Percentiles rank a stretch among this genome's conserved stretches.
Evolutionary conservation across 352 stramenopile species (phyloP).

Genomic region (Globisporangium ultimum): DNA sequence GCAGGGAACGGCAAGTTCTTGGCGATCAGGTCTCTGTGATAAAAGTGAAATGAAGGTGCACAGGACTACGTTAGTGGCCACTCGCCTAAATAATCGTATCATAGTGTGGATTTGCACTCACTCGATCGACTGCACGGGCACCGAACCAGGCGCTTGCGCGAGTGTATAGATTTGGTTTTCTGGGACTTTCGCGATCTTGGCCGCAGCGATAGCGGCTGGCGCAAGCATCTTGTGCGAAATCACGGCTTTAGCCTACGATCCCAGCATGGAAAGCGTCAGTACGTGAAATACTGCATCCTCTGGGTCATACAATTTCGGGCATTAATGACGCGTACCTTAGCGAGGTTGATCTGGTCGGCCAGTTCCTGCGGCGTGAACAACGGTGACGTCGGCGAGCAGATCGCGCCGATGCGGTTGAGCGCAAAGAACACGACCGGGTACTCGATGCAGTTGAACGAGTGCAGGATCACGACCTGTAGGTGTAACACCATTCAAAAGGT

Average conservation of each 20-base stretch:
- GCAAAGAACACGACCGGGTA: conserved; percentile 43
- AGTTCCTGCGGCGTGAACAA: conserved; percentile 37
- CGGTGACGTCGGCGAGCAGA: conserved; percentile 36
- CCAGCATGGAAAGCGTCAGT: not conserved
- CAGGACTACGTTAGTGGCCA: no score
- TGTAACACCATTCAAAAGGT: no score
- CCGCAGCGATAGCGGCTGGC: conserved; percentile 24
- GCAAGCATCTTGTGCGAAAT: conserved; percentile 28
- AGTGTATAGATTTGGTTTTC: conserved; percentile 24
- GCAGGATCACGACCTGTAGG: conserved; percentile 47
- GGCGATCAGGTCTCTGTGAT: conserved; percentile 21
- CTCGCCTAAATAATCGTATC: conserved; percentile 5
- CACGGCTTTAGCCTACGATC: conserved; percentile 16
- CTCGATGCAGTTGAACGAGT: conserved; percentile 57
- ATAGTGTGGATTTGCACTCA: conserved; percentile 5
- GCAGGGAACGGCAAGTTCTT: not conserved
- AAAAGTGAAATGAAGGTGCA: no score
- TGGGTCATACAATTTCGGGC: no score
- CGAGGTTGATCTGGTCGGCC: conserved; percentile 26
- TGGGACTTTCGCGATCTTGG: conserved; percentile 9
- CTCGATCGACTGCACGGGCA: conserved; percentile 23
- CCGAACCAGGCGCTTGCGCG: conserved; percentile 10
- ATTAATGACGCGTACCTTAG: conserved; percentile 19
- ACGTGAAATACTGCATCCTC: no score
- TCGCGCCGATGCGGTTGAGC: conserved; percentile 31